Evolutionary conservation across 2,329 filamentous ascomycete genomes (phyloP).

Genomic region (Penicillium sp.): DNA sequence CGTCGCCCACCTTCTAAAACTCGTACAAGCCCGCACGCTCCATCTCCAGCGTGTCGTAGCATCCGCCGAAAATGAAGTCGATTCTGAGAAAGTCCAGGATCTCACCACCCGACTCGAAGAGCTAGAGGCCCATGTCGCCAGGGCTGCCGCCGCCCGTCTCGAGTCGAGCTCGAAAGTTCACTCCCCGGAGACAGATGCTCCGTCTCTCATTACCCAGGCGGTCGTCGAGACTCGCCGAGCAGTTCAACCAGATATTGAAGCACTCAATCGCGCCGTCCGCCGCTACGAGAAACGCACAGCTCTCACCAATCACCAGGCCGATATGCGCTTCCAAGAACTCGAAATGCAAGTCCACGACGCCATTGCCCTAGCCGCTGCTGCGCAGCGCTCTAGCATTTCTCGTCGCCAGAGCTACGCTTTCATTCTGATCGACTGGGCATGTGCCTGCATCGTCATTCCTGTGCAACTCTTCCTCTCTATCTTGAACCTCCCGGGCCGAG

Average conservation of each 20-base stretch:
- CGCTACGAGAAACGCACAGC: constrained; percentile 88
- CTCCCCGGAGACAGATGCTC: constrained; percentile 40
- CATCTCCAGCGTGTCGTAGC: constrained; percentile 73
- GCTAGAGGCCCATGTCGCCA: constrained; percentile 60
- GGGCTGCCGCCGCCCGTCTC: constrained; percentile 30
- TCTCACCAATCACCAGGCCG: constrained; percentile 70
- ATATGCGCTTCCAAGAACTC: constrained; percentile 69
- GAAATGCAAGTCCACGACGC: constrained; percentile 73
- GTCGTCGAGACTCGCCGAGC: constrained; percentile 59
- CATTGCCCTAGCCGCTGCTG: constrained; percentile 74
- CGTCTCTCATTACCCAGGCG: constrained; percentile 40
- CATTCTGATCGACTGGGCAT: constrained; percentile 37
- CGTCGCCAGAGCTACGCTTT: constrained; percentile 26
- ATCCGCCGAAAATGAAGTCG: constrained; percentile 33
- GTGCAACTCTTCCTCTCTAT: constrained; percentile 31
- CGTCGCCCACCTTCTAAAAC: constrained; percentile 73
- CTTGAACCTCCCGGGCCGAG: constrained; percentile 31
- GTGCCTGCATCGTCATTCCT: constrained; percentile 37
- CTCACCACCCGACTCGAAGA: constrained; percentile 66
- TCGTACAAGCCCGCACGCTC: constrained; percentile 75
- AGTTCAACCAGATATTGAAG: constrained; percentile 80
- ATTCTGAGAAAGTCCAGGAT: constrained; percentile 47
- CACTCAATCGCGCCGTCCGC: constrained; percentile 80
- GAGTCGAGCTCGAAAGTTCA: constrained; percentile 17
- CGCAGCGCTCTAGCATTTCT: constrained; percentile 39